Percentiles rank a stretch among this genome's conserved stretches.
Evolutionary conservation across 2,329 filamentous ascomycete species (phyloP).

Genomic region (Cladosporium sp.): DNA sequence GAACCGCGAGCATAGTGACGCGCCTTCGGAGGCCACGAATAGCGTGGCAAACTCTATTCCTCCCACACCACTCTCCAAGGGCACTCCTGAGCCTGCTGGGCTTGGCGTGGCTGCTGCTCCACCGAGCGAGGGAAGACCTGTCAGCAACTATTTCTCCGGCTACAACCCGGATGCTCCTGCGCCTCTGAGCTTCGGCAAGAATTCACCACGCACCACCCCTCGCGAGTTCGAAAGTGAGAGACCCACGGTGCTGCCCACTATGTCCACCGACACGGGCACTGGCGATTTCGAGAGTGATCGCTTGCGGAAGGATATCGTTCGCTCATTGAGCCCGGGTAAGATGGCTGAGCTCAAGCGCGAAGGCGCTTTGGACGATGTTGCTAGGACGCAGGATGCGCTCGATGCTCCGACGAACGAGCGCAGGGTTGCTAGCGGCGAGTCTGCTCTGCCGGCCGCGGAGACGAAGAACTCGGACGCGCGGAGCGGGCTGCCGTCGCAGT

Average conservation of each 20-base stretch:
- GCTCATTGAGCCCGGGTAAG: constrained; percentile 53
- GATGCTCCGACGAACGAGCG: constrained; percentile 23
- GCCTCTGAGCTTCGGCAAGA: constrained; percentile 8
- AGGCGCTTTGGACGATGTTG: constrained; percentile 17
- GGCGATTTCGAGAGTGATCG: constrained; percentile 64
- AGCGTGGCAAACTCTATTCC: constrained; percentile 19
- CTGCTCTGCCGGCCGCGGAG: constrained; percentile 23
- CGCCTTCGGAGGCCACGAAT: constrained; percentile 12
- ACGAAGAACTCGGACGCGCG: constrained; percentile 13
- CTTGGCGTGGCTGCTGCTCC: background rate
- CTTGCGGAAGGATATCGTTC: constrained; percentile 67
- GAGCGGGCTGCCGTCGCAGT: constrained; percentile 4
- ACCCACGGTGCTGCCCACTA: constrained; percentile 11
- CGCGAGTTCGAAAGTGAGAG: background rate
- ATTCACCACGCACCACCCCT: background rate
- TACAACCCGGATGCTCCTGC: constrained; percentile 3
- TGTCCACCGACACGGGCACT: constrained; percentile 24
- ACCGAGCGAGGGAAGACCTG: constrained; percentile 19
- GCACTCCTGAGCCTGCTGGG: constrained; percentile 31
- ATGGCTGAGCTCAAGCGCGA: constrained; percentile 12
- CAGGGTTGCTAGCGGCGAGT: constrained; percentile 18
- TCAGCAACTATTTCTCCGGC: constrained; percentile 18
- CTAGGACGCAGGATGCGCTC: constrained; percentile 24
- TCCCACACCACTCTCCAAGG: constrained; percentile 44
- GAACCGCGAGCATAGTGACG: constrained; percentile 4